Evolutionary conservation across 1,284 basidiomycete genomes (phyloP), one percentile per base, ranked within the genome.

Genomic region (Limonomyces culmigenus): DNA sequence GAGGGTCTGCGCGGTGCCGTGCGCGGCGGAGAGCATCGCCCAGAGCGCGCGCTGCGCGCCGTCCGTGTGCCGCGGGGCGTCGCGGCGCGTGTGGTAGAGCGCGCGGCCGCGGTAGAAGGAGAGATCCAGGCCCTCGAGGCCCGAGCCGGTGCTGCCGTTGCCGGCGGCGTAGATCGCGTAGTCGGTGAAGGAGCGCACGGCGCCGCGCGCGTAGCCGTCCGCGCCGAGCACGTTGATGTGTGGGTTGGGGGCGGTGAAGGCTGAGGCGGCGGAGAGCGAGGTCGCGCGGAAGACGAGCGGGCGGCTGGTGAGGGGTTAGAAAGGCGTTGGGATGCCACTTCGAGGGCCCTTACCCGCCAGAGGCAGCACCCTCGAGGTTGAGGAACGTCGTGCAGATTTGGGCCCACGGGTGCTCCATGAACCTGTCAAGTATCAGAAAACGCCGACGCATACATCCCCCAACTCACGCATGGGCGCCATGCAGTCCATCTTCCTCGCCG

Each of bases 281-380:
- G 74, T 75, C 0, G 69, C 60, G 5, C 77, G 70, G 52, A 81
- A 78, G 21, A 80, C 56, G 13, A 77, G 54, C 3, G 77, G 76
- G 2, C 73, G 73, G 6, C 74, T 77, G 41, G 4, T 39, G 5
- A 36, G 15, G 21, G 33, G 27, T 37, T 18, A 40, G 13, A 16
- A 29, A 14, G 6, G 13, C 8, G 10, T 27, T 27, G n/a, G 30
- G 14, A 35, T 18, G 20, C 14, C 8, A 17, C n/a, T 23, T 3
- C 20, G n/a, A 16, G 19, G 3, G 25, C 10, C 16, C 31, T 39
- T 46, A 79, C 74, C 81, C 79, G 45, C 79, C 83, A 1, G 74
- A 63, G n/a, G 74, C 69, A 6, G 81, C 79, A 3, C 83, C 83
- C 52, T 86, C 83, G 11, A 85, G 63, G 44, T 85, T 86, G 32